Conservation (phyloP, 2,329 filamentous ascomycete species). For the Coniochaeta ligniaria region DNA sequence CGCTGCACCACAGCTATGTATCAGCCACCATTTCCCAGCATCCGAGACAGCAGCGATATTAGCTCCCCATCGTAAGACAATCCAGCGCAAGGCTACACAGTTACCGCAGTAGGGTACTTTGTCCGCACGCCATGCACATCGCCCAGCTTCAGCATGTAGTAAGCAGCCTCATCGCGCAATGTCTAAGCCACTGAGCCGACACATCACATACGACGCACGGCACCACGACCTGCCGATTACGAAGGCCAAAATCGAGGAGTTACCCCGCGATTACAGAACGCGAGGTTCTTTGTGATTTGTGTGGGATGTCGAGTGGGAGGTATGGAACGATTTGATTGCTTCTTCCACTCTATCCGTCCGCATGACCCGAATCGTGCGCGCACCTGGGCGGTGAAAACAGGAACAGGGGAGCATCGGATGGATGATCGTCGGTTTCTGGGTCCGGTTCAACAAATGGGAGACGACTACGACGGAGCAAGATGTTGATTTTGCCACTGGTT, state of each 20-base stretch:
- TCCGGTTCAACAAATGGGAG: neutral
- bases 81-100: neutral
- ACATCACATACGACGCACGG: neutral
- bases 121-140: neutral
- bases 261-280: neutral
- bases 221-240: neutral
- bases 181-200: neutral
- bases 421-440: neutral
- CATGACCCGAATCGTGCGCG: neutral
- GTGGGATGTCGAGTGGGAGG: neutral
- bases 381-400: neutral
- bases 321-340: neutral
- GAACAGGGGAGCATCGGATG: neutral
- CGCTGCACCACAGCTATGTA: neutral
- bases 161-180: neutral
- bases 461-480: neutral
- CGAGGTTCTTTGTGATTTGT: neutral
- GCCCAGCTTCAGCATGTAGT: neutral
- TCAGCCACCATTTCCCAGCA: neutral
- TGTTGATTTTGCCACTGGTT: conserved; percentile 1
- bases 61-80: neutral
- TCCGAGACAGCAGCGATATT: neutral
- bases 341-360: neutral
- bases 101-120: neutral
- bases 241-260: neutral